Evolutionary conservation across 1,139 yeast genomes (phyloP).

Genomic region (Nakaseomyces bracarensis): DNA sequence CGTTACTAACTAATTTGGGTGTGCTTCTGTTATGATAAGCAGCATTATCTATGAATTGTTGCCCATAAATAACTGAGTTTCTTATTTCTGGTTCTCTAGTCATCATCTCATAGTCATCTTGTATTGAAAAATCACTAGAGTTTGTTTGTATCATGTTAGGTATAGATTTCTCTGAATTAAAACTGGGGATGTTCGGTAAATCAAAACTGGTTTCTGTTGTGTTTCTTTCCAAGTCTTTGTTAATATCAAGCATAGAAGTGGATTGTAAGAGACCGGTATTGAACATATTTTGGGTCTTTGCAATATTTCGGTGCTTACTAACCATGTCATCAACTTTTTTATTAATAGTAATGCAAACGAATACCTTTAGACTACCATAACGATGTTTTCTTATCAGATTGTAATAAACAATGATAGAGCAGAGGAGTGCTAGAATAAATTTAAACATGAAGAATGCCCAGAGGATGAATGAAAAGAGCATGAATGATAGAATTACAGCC

Average conservation of each 20-base stretch:
- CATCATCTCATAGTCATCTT: conserved; percentile 3
- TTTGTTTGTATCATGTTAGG: not conserved
- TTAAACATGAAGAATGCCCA: conserved; percentile 40
- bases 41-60: not conserved
- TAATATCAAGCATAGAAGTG: not conserved
- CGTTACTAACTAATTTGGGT: too few relatives aligned
- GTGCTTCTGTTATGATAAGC: not conserved
- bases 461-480: conserved; percentile 67
- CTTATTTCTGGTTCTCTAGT: not conserved
- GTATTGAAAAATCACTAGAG: not conserved
- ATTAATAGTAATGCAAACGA: conserved; percentile 25
- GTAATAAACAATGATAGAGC: conserved; percentile 48
- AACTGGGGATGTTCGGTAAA: not conserved
- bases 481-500: conserved; percentile 63
- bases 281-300: not conserved
- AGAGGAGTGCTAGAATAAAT: conserved; percentile 15
- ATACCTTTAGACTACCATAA: conserved; percentile 23
- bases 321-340: conserved; percentile 23
- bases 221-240: conserved; percentile 1
- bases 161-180: not conserved
- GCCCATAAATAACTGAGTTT: conserved; percentile 2
- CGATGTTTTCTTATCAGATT: conserved; percentile 32
- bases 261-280: conserved; percentile 3
- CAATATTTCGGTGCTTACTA: not conserved
- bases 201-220: not conserved